Evolutionary conservation across 192 early-diverging fungal genomes (phyloP), one percentile per base, ranked within the genome.

Genomic region (Umbelopsis ramanniana): DNA sequence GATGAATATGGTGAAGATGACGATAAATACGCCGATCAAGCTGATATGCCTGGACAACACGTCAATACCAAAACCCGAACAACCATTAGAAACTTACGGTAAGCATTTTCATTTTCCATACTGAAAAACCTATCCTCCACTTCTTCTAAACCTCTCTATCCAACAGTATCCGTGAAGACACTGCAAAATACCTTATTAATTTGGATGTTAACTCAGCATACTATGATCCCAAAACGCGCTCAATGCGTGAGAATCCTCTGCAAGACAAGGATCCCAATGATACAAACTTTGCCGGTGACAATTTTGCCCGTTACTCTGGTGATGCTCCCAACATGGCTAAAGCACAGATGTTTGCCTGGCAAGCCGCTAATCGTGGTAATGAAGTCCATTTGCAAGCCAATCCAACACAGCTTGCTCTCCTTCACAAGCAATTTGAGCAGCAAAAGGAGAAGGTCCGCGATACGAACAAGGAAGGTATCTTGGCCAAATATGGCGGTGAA

Each of bases 221-320:
- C 86, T 99, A 99, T 73, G 98, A 99, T 82, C 98, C 98, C 43
- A 99, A 99, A 76, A 97, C 98, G 3, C 89, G 97, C 35, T 96
- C 96, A 1, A 99, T 99, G 98, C 91, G 98, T 74, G 97, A 98
- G 70, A 97, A 98, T 81, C 98, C 97, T 10, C 82, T 90, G 63
- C 24, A 73, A 35, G 46, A 19, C 2, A 82, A 86, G 38, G 92
- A 91, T 46, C 83, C 90, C 66, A 79, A 67, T 37, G 76, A 76
- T 37, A 79, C 78, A 15, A 75, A 74, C 2, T 93, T 89, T 69
- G 90, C 94, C 6, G 98, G 96, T 45, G 98, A 99, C 78, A 97
- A 98, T 73, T 97, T 97, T 82, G 84, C 91, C 23, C 85, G 96
- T 37, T 97, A 93, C 76, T 90, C 96, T 66, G 94, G 93, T 33